These are phyloP conservation scores for Venturia carpophila DNA, from an alignment of 2,329 filamentous ascomycete species.

Conservation along the genomic window DNA sequence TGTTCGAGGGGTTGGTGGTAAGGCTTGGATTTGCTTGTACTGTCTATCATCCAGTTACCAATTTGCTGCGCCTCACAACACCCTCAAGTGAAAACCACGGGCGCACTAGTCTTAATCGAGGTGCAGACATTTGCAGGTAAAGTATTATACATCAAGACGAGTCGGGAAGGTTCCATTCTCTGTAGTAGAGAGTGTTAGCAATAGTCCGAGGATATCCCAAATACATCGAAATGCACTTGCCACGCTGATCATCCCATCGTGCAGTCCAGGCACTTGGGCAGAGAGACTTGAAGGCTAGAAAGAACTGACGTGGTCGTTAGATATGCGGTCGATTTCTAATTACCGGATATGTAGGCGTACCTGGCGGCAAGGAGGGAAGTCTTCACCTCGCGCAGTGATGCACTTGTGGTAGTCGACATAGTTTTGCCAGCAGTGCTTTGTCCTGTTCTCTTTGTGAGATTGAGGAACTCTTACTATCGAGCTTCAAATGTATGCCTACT, in stretches of 20 bases:
- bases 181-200: slow-evolving; percentile 22
- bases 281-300: slow-evolving; percentile 89
- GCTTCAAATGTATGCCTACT: slow-evolving; percentile 38
- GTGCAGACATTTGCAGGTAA: neutral
- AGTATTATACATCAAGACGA: slow-evolving; percentile 36
- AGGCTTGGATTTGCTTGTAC: slow-evolving; percentile 1
- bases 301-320: slow-evolving; percentile 59
- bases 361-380: slow-evolving; percentile 95
- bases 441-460: slow-evolving; percentile 34
- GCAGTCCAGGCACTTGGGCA: slow-evolving; percentile 92
- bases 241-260: slow-evolving; percentile 96
- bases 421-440: slow-evolving; percentile 99
- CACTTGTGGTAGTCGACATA: slow-evolving; percentile 99
- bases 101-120: neutral
- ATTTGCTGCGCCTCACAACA: neutral
- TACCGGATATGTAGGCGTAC: slow-evolving; percentile 42
- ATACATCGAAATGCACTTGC: slow-evolving; percentile 45
- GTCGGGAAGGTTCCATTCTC: slow-evolving; percentile 51
- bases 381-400: slow-evolving; percentile 95
- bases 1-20: neutral
- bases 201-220: neutral
- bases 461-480: slow-evolving; percentile 16
- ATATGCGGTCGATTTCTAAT: neutral
- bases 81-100: neutral
- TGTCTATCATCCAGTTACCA: neutral